phyloP scores from a whole-genome alignment of 495 filamentous ascomycete species.

The Amorphotheca resinae region DNA sequence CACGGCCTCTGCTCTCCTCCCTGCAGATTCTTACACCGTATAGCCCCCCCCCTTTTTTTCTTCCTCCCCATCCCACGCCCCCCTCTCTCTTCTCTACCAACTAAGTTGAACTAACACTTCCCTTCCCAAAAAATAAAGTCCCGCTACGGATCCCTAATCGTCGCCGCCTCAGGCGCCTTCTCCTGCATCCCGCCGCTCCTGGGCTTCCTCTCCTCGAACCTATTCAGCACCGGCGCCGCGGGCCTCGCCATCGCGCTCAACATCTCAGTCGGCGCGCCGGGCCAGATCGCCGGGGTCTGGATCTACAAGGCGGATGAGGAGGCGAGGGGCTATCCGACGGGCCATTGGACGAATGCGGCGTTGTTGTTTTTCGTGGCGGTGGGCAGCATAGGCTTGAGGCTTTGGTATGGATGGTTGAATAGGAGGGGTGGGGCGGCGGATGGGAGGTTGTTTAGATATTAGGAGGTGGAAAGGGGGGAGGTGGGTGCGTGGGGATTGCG shows the following conservation, averaged over 20 bases:
- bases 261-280: slow-evolving; percentile 50
- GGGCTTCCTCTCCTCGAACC: slow-evolving; percentile 58
- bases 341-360: slow-evolving; percentile 40
- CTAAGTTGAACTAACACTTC: too few relatives aligned
- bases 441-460: slow-evolving; percentile 19
- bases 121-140: slow-evolving; percentile 19
- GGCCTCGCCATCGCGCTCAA: slow-evolving; percentile 60
- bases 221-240: slow-evolving; percentile 47
- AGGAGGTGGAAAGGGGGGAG: too few relatives aligned
- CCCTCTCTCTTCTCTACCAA: too few relatives aligned
- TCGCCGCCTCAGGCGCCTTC: slow-evolving; percentile 47
- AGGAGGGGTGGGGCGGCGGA: slow-evolving; percentile 15
- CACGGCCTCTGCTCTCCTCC: slow-evolving; percentile 50
- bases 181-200: slow-evolving; percentile 51
- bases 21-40: slow-evolving; percentile 38
- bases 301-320: slow-evolving; percentile 56
- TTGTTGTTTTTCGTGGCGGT: slow-evolving; percentile 32
- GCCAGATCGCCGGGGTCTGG: slow-evolving; percentile 61
- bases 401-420: slow-evolving; percentile 33
- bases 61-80: too few relatives aligned
- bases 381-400: slow-evolving; percentile 24
- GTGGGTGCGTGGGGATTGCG: too few relatives aligned
- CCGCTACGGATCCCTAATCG: slow-evolving; percentile 57
- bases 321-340: slow-evolving; percentile 50
- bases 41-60: not conserved